A percentile compares a stretch with the other conserved stretches of the same genome.
Evolutionary conservation across 2,329 filamentous ascomycete genomes (phyloP).

Genomic region (Xylaria sp.): DNA sequence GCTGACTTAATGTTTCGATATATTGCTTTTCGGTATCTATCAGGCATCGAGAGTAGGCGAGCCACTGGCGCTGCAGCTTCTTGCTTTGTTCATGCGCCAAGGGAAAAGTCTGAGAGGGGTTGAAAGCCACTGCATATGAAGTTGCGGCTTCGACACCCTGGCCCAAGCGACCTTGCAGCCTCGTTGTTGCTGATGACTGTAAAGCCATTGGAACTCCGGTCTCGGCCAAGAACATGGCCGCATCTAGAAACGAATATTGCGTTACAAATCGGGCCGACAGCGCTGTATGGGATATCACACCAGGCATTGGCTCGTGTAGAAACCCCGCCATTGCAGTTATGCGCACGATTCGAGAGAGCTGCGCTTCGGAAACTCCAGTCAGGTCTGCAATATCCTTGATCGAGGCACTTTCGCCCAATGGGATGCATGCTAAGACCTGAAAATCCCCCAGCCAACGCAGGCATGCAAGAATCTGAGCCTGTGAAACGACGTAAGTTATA

Average conservation of each 20-base stretch:
- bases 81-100: slow-evolving; percentile 40
- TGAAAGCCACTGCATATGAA: slow-evolving; percentile 11
- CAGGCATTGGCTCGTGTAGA: slow-evolving; percentile 49
- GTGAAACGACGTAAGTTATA: neutral
- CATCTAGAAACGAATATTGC: slow-evolving; percentile 51
- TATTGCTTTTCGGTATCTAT: slow-evolving; percentile 2
- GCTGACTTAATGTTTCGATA: neutral
- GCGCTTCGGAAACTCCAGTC: slow-evolving; percentile 52
- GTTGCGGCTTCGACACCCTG: neutral
- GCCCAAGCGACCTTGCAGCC: slow-evolving; percentile 16
- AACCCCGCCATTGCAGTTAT: slow-evolving; percentile 52
- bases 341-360: slow-evolving; percentile 52
- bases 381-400: slow-evolving; percentile 57
- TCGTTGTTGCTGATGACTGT: slow-evolving; percentile 48
- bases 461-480: slow-evolving; percentile 47
- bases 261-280: slow-evolving; percentile 54
- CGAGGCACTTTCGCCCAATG: slow-evolving; percentile 50
- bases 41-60: slow-evolving; percentile 47
- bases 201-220: slow-evolving; percentile 51
- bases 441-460: slow-evolving; percentile 58
- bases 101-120: slow-evolving; percentile 27
- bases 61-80: slow-evolving; percentile 49
- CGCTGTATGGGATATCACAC: slow-evolving; percentile 52
- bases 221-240: slow-evolving; percentile 54
- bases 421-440: slow-evolving; percentile 59